phyloP scores from a whole-genome alignment of 495 filamentous ascomycete species.

The Penicillium soppii region DNA sequence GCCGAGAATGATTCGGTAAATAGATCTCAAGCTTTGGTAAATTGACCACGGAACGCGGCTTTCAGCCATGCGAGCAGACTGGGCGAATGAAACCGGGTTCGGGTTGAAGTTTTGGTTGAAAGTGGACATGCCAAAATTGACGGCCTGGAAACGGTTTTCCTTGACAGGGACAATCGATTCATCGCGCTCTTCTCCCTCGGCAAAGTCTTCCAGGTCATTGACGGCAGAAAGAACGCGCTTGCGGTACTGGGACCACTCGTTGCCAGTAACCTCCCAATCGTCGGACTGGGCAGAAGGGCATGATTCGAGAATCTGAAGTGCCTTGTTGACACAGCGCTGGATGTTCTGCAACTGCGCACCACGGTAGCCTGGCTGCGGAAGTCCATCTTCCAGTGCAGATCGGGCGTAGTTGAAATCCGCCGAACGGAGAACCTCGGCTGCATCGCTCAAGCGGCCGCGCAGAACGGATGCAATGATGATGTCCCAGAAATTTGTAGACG shows the following conservation, averaged over 20 bases:
- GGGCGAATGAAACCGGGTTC: slow-evolving; percentile 46
- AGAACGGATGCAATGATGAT: slow-evolving; percentile 64
- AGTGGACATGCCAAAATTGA: slow-evolving; percentile 51
- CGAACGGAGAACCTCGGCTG: slow-evolving; percentile 60
- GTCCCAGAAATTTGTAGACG: slow-evolving; percentile 78
- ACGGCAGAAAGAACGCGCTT: slow-evolving; percentile 64
- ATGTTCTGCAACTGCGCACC: slow-evolving; percentile 72
- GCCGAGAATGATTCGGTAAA: slow-evolving; percentile 78
- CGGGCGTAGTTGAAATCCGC: slow-evolving; percentile 74
- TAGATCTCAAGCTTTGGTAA: slow-evolving; percentile 70
- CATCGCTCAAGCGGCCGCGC: slow-evolving; percentile 66
- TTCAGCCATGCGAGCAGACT: slow-evolving; percentile 70
- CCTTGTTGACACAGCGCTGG: slow-evolving; percentile 62
- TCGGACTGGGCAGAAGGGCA: slow-evolving; percentile 63
- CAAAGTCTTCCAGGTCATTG: slow-evolving; percentile 67
- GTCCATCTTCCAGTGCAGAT: slow-evolving; percentile 54
- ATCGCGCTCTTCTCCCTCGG: slow-evolving; percentile 62
- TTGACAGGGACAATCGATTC: slow-evolving; percentile 23
- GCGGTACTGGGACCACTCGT: slow-evolving; percentile 77
- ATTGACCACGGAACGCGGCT: slow-evolving; percentile 84
- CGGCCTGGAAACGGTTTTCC: slow-evolving; percentile 44
- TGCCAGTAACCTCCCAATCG: slow-evolving; percentile 74
- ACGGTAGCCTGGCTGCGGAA: slow-evolving; percentile 62
- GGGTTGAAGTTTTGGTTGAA: slow-evolving; percentile 28
- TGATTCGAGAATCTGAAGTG: slow-evolving; percentile 61